phyloP scores from a whole-genome alignment of 2,329 filamentous ascomycete species.

The Phialophora expanda region DNA sequence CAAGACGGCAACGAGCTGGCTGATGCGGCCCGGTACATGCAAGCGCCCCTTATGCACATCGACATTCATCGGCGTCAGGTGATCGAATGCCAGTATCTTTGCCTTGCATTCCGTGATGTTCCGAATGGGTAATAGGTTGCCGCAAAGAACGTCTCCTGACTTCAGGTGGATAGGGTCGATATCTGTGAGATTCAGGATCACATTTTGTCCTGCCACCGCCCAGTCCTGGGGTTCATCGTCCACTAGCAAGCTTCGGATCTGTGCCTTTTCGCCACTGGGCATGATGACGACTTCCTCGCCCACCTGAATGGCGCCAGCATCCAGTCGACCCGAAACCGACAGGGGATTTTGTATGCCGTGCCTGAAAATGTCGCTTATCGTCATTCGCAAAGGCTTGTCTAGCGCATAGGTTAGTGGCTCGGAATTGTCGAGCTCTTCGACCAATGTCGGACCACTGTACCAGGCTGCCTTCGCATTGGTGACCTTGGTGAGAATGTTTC shows the following conservation, averaged over 20 bases:
- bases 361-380: conserved; percentile 85
- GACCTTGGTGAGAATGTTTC: conserved; percentile 69
- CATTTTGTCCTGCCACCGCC: conserved; percentile 91
- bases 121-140: conserved; percentile 67
- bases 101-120: conserved; percentile 76
- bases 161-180: conserved; percentile 84
- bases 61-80: conserved; percentile 83
- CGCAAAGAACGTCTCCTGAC: conserved; percentile 85
- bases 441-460: conserved; percentile 79
- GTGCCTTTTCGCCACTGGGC: conserved; percentile 79
- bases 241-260: conserved; percentile 79
- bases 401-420: conserved; percentile 71
- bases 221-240: conserved; percentile 75
- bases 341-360: conserved; percentile 78
- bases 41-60: conserved; percentile 87
- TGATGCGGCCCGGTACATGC: conserved; percentile 76
- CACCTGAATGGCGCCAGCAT: conserved; percentile 80
- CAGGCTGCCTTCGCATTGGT: conserved; percentile 65
- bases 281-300: conserved; percentile 81
- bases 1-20: conserved; percentile 71
- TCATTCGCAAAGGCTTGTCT: conserved; percentile 80
- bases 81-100: conserved; percentile 87
- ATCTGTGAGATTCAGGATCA: conserved; percentile 79
- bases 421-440: conserved; percentile 83
- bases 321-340: conserved; percentile 83